Evolutionary conservation across 805 yeast genomes (phyloP).

Genomic region (Nakazawaea holstii): DNA sequence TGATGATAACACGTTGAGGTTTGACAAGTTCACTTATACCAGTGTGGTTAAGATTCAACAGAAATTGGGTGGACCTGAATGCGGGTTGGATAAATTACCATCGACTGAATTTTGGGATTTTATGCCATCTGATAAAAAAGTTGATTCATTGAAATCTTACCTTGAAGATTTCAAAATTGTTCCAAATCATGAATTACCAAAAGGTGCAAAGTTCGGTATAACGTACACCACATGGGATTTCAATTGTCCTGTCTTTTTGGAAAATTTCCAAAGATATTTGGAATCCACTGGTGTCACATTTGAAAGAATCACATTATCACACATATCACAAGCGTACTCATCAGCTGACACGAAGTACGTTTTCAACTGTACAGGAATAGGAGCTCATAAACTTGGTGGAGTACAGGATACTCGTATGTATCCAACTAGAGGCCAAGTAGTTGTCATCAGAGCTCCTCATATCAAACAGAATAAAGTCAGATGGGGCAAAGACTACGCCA

Average conservation of each 20-base stretch:
- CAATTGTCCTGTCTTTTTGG: conserved; percentile 61
- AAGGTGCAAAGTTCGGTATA: conserved; percentile 53
- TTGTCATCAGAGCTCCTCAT: conserved; percentile 67
- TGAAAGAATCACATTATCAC: conserved; percentile 37
- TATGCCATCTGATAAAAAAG: conserved; percentile 39
- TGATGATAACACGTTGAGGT: conserved; percentile 42
- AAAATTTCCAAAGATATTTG: conserved; percentile 40
- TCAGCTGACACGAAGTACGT: conserved; percentile 34
- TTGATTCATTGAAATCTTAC: conserved; percentile 42
- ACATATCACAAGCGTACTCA: conserved; percentile 51
- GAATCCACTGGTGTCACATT: conserved; percentile 46
- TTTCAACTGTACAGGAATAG: conserved; percentile 76
- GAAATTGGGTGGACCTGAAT: conserved; percentile 39
- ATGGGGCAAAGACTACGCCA: conserved; percentile 58
- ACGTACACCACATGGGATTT: conserved; percentile 60
- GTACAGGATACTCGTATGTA: conserved; percentile 56
- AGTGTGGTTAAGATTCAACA: conserved; percentile 37
- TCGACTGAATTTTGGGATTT: conserved; percentile 58
- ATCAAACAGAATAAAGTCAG: conserved; percentile 50
- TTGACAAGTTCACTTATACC: conserved; percentile 53
- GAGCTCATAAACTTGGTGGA: conserved; percentile 60
- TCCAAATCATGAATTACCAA: conserved; percentile 35
- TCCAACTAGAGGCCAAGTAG: conserved; percentile 80
- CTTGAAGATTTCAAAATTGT: conserved; percentile 40
- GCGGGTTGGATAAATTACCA: conserved; percentile 51